Conservation (phyloP, 495 filamentous ascomycete genomes). For the Neurospora sp. region DNA sequence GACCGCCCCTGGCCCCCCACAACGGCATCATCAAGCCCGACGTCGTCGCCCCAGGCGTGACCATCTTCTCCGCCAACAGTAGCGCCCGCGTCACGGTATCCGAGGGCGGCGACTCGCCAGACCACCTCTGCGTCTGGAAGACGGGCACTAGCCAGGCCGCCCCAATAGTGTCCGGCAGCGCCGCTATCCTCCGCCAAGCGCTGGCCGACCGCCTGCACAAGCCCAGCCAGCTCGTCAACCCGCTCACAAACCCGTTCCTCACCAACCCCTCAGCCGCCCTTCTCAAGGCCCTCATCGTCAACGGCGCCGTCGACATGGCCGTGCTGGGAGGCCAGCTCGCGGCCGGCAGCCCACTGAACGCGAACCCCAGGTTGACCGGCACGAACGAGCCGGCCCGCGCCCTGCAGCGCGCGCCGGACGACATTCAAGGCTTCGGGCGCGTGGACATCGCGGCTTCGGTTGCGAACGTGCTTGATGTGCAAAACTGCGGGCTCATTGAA, state of each 20-base stretch:
- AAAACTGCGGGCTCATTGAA: not conserved
- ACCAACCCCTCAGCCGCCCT: not conserved
- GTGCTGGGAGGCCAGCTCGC: not conserved
- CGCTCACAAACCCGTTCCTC: too few relatives aligned
- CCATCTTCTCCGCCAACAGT: not conserved
- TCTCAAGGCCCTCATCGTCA: not conserved
- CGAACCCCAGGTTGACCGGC: not conserved
- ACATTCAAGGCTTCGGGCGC: not conserved
- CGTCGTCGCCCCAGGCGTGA: not conserved
- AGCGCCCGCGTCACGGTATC: not conserved
- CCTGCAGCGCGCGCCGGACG: not conserved
- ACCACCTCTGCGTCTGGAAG: not conserved
- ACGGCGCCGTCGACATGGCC: not conserved
- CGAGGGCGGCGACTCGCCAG: not conserved
- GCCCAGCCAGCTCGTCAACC: too few relatives aligned
- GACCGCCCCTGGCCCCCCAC: not conserved
- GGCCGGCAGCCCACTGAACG: not conserved
- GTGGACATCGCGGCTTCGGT: not conserved
- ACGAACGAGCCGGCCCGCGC: not conserved
- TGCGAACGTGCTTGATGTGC: not conserved
- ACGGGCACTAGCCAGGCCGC: not conserved
- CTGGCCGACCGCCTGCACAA: not conserved
- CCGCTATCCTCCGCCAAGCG: not conserved
- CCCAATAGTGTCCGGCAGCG: not conserved
- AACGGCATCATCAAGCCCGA: not conserved